Conservation (phyloP, 257 asterid genomes). For the Solanum habrochaites region DNA sequence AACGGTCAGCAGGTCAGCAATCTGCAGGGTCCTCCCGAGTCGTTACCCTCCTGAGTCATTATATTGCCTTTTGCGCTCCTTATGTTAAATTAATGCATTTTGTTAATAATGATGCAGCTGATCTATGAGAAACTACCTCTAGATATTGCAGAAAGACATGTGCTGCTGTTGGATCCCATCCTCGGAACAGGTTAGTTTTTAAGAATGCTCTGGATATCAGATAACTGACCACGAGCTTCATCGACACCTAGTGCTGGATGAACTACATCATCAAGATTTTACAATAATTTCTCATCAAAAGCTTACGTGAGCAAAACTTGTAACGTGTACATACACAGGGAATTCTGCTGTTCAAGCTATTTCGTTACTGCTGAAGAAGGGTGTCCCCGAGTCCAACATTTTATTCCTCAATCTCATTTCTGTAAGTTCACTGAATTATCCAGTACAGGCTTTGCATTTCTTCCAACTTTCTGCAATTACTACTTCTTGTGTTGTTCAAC, state of each 20-base stretch:
- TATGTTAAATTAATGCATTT: background rate
- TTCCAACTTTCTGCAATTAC: background rate
- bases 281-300: background rate
- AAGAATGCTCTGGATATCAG: background rate
- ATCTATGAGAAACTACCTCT: constrained; percentile 87
- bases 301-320: background rate
- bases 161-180: constrained; percentile 86
- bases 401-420: constrained; percentile 94
- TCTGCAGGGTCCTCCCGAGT: background rate
- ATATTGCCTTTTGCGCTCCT: background rate
- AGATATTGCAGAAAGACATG: constrained; percentile 91
- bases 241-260: background rate
- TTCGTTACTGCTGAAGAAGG: constrained; percentile 74
- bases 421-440: constrained; percentile 30
- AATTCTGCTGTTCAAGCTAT: constrained; percentile 96
- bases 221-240: background rate
- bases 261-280: background rate
- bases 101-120: constrained; percentile 40
- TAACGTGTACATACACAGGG: constrained; percentile 31
- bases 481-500: background rate
- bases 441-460: background rate
- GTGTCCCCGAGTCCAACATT: constrained; percentile 90
- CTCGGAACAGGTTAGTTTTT: constrained; percentile 81
- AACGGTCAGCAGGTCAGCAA: constrained; percentile 77
- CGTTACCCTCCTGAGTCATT: background rate